Conservation (phyloP, 306 rosid species). For the Styphnolobium japonicum region DNA sequence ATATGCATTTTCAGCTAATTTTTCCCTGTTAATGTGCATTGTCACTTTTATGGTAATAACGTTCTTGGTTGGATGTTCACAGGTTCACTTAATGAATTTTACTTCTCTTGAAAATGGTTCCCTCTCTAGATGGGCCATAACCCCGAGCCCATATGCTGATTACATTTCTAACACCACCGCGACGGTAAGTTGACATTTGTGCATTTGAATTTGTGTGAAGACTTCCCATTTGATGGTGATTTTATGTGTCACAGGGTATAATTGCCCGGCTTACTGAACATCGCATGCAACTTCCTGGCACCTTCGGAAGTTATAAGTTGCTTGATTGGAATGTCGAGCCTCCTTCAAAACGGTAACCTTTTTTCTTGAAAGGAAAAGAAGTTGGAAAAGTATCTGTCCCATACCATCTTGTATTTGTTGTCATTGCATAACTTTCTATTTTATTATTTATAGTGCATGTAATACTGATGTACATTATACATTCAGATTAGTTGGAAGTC, state of each 20-base stretch:
- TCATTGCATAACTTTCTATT: not conserved
- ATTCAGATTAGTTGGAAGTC: not conserved
- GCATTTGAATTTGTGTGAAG: slow-evolving; percentile 34
- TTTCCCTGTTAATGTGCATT: not conserved
- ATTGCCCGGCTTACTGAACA: slow-evolving; percentile 63
- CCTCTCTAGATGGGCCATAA: slow-evolving; percentile 61
- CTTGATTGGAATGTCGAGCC: slow-evolving; percentile 67
- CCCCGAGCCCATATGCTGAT: slow-evolving; percentile 52
- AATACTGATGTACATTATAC: slow-evolving; percentile 1
- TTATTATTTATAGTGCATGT: slow-evolving; percentile 18
- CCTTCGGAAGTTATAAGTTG: slow-evolving; percentile 65
- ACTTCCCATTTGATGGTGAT: slow-evolving; percentile 23
- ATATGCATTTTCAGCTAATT: not conserved
- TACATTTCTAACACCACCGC: slow-evolving; percentile 69
- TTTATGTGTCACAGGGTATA: slow-evolving; percentile 55
- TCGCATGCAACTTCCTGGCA: slow-evolving; percentile 64
- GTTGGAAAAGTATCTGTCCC: not conserved
- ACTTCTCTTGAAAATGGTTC: slow-evolving; percentile 58
- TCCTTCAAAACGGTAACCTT: slow-evolving; percentile 51
- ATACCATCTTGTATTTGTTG: slow-evolving; percentile 3
- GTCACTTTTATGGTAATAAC: slow-evolving; percentile 17
- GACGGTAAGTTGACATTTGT: slow-evolving; percentile 44
- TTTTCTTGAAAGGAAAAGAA: not conserved
- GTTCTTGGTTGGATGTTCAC: slow-evolving; percentile 33
- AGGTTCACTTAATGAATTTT: slow-evolving; percentile 65